Percentiles rank a stretch among this genome's conserved stretches.
Conservation (phyloP, 352 stramenopile species). For the Globisporangium cylindrosporum region DNA sequence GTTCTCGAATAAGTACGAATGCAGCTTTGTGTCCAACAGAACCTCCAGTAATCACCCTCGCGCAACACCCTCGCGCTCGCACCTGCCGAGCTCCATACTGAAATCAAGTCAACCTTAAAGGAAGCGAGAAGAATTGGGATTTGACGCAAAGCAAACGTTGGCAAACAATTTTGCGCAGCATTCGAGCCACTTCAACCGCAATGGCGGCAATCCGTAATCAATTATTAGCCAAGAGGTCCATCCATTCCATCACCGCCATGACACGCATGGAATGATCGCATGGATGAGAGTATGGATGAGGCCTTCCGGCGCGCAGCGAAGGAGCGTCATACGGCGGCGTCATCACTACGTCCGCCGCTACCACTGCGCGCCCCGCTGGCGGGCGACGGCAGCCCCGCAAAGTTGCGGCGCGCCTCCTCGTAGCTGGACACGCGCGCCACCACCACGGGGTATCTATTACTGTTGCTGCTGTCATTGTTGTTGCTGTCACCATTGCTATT, state of each 20-base stretch:
- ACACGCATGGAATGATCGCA: neutral
- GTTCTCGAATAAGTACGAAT: neutral
- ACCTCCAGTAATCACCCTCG: neutral
- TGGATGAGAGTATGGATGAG: neutral
- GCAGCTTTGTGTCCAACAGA: neutral
- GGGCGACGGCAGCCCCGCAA: conserved; percentile 41
- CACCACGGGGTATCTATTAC: conserved; percentile 20
- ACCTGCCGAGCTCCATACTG: neutral
- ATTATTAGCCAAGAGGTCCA: neutral
- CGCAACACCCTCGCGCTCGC: neutral
- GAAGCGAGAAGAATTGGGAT: neutral
- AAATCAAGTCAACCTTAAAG: neutral
- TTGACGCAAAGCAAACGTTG: neutral
- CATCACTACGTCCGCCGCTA: conserved; percentile 1
- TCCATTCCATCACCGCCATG: neutral
- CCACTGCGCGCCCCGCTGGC: neutral
- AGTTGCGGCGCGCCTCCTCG: conserved; percentile 52
- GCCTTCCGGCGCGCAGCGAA: neutral
- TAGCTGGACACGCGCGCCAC: conserved; percentile 41
- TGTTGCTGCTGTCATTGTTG: conserved; percentile 13
- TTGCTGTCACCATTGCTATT: conserved; percentile 15
- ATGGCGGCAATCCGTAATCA: neutral
- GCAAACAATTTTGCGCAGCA: neutral
- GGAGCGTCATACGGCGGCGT: conserved; percentile 14
- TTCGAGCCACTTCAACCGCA: neutral